phyloP scores from a whole-genome alignment of 495 filamentous ascomycete species.

The Penicillium waksmanii region DNA sequence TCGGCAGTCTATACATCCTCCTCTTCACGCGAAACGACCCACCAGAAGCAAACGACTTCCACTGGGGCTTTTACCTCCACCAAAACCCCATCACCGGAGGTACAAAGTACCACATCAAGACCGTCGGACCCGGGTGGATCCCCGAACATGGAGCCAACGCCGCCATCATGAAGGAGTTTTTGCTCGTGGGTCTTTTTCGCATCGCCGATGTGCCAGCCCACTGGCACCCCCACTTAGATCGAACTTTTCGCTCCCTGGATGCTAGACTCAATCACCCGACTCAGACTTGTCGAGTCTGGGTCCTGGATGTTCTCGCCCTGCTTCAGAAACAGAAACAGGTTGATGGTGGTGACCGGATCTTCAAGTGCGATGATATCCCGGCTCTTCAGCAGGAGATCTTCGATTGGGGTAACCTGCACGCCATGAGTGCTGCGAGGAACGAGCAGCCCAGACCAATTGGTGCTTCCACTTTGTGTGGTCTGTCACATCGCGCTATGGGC shows the following conservation, averaged over 20 bases:
- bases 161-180: constrained; percentile 17
- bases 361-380: constrained; percentile 16
- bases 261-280: constrained; percentile 10
- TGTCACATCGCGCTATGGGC: constrained; percentile 4
- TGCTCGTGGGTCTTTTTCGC: constrained; percentile 24
- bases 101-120: constrained; percentile 27
- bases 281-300: constrained; percentile 19
- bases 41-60: constrained; percentile 24
- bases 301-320: constrained; percentile 17
- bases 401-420: constrained; percentile 22
- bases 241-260: constrained; percentile 13
- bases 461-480: constrained; percentile 14
- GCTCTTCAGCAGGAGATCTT: constrained; percentile 19
- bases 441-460: constrained; percentile 16
- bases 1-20: constrained; percentile 21
- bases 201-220: constrained; percentile 14
- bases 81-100: background rate
- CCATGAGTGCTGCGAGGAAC: constrained; percentile 10
- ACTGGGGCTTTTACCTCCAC: constrained; percentile 29
- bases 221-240: constrained; percentile 8
- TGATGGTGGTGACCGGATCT: constrained; percentile 4
- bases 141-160: constrained; percentile 15
- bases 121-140: constrained; percentile 19
- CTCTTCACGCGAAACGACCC: constrained; percentile 21
- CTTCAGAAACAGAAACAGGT: constrained; percentile 7